These are phyloP conservation scores for Wickerhamomyces bisporus DNA, from an alignment of 805 yeast species.

Conservation along the genomic window DNA sequence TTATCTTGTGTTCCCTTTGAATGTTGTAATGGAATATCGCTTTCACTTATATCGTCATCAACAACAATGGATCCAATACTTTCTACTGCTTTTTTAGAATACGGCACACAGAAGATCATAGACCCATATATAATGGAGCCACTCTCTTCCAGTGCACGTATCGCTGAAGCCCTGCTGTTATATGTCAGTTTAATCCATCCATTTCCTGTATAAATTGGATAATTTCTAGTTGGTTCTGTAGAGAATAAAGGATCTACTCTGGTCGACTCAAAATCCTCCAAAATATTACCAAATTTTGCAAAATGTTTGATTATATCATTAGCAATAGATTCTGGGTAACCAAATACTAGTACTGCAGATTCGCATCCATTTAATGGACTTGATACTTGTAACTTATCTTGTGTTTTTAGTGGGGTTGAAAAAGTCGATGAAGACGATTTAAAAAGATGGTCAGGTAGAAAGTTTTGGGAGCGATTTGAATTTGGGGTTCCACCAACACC, in stretches of 20 bases:
- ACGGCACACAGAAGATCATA: constrained; percentile 65
- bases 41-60: constrained; percentile 46
- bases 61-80: constrained; percentile 44
- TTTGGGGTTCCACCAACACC: constrained; percentile 1
- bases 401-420: constrained; percentile 1
- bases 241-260: constrained; percentile 23
- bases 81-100: constrained; percentile 54
- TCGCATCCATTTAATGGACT: constrained; percentile 28
- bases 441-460: constrained; percentile 10
- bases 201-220: constrained; percentile 78
- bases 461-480: constrained; percentile 6
- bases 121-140: constrained; percentile 66
- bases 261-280: constrained; percentile 63
- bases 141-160: constrained; percentile 81
- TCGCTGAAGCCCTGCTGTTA: constrained; percentile 66
- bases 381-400: neutral
- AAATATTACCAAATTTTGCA: constrained; percentile 69
- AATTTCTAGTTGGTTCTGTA: constrained; percentile 24
- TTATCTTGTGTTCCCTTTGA: constrained; percentile 1
- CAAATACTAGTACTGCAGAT: constrained; percentile 77
- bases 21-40: constrained; percentile 13
- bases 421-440: constrained; percentile 1
- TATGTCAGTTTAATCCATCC: constrained; percentile 92
- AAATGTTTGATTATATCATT: constrained; percentile 66
- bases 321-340: constrained; percentile 77